Evolutionary conservation across 2,329 filamentous ascomycete genomes (phyloP).

Genomic region (Colletotrichum sp.): DNA sequence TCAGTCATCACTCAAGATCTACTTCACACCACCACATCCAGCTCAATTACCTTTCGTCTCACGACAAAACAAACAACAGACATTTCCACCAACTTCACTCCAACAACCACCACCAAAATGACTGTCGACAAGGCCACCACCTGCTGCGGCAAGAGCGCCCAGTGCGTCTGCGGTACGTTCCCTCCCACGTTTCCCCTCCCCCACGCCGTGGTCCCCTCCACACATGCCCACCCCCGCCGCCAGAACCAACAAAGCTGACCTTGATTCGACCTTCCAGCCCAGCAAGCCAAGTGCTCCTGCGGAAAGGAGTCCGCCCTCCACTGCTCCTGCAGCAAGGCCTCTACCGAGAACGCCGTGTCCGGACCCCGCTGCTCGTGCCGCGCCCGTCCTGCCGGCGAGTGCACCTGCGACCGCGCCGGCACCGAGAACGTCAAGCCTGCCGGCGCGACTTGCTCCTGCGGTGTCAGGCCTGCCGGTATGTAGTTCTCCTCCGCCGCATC

Average conservation of each 20-base stretch:
- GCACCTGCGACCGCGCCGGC: constrained; percentile 77
- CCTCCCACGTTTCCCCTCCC: background rate
- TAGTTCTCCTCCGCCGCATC: constrained; percentile 15
- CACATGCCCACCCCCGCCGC: background rate
- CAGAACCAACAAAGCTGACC: background rate
- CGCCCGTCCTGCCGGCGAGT: constrained; percentile 78
- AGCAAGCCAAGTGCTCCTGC: constrained; percentile 82
- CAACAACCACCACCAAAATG: constrained; percentile 29
- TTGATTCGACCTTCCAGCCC: constrained; percentile 43
- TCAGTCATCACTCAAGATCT: background rate
- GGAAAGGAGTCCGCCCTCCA: constrained; percentile 86
- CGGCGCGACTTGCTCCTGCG: constrained; percentile 77
- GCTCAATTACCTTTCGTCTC: background rate
- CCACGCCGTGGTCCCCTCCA: background rate
- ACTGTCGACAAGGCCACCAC: constrained; percentile 47
- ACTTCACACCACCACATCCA: background rate
- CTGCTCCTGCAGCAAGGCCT: constrained; percentile 83
- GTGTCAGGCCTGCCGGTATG: constrained; percentile 74
- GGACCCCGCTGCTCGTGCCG: constrained; percentile 86
- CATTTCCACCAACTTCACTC: background rate
- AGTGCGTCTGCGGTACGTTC: constrained; percentile 63
- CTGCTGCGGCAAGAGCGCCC: constrained; percentile 60
- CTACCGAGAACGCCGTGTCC: constrained; percentile 73
- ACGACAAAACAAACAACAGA: background rate
- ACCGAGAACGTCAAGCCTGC: constrained; percentile 70